Evolutionary conservation across 2,329 filamentous ascomycete species (phyloP), one percentile per base, ranked within the genome.

Genomic region (Ascochyta koolunga): DNA sequence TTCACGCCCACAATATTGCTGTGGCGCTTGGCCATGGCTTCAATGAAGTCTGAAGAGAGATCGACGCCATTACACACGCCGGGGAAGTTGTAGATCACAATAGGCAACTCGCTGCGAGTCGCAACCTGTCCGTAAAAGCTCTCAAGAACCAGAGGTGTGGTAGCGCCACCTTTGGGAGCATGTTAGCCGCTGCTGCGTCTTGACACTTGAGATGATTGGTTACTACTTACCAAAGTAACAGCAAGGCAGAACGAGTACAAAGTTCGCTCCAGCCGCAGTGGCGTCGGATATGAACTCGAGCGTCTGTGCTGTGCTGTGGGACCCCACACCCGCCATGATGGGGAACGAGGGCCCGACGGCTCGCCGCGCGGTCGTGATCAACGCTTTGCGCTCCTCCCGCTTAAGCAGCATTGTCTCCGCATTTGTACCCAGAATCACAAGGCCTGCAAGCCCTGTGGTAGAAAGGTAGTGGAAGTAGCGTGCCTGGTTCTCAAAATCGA

Each of bases 1-100:
- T 89, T 89, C 54, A 85, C 83, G 35, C 86, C 87, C 49, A 88
- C 83, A 61, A 89, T 87, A 61, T 88, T 89, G 50, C 78, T 73
- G 67, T 87, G 82, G 16, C 62, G 62, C 54, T 79, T 71, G 8
- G 81, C 80, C 18, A 89, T 77, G 1, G 77, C 73, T 13, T 81
- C 75, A 62, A 90, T 84, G 65, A 84, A 81, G 59, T 89, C 86
- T 0, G 85, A 88, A 67, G 84, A 83, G 42, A 89, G 78, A 66
- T 90, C 87, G 15, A 89, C 77, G 5, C 87, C 87, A 24, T 85
- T 81, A 21, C 82, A 85, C 5, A 88, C 87, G 5, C 79, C 84
- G 5, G 87, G 87, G 76, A 86, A 89, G 73, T 89, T 89, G 78
- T 89, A 89, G 56, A 90, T 84, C 40, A 89, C 71, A n/a, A 89